phyloP scores from a whole-genome alignment of 2,329 filamentous ascomycete genomes.

The Colletotrichum costaricense region DNA sequence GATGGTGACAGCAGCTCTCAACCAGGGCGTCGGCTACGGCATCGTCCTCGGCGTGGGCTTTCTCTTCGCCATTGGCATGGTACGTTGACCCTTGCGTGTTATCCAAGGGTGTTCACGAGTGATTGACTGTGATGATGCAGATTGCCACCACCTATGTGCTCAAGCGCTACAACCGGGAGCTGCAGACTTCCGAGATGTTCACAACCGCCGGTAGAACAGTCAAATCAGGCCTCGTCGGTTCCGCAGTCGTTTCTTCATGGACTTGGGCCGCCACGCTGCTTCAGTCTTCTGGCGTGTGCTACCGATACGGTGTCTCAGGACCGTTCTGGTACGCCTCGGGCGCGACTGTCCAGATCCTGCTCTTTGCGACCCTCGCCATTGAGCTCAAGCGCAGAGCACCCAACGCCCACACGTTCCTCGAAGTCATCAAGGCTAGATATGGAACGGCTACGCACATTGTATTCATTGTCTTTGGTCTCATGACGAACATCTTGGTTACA shows the following conservation, averaged over 20 bases:
- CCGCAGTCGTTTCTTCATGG: conserved; percentile 86
- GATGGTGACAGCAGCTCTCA: conserved; percentile 50
- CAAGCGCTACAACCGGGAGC: conserved; percentile 71
- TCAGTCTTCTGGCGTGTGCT: conserved; percentile 79
- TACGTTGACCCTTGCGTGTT: conserved; percentile 30
- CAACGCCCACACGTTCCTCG: conserved; percentile 81
- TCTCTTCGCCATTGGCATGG: conserved; percentile 79
- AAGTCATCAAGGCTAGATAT: conserved; percentile 81
- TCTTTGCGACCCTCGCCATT: conserved; percentile 87
- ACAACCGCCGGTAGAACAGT: conserved; percentile 83
- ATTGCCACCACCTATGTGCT: conserved; percentile 78
- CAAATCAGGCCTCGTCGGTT: conserved; percentile 84
- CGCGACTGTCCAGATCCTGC: conserved; percentile 81
- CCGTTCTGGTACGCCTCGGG: conserved; percentile 65
- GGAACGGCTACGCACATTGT: conserved; percentile 74
- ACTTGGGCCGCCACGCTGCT: conserved; percentile 84
- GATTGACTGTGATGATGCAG: conserved; percentile 28
- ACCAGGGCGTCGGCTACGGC: conserved; percentile 79
- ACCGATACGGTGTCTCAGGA: conserved; percentile 72
- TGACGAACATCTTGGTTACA: conserved; percentile 79
- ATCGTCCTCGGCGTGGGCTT: conserved; percentile 81
- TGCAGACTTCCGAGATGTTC: conserved; percentile 90
- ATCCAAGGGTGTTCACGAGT: background rate
- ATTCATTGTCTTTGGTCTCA: conserved; percentile 80
- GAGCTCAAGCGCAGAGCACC: conserved; percentile 83